These are phyloP conservation scores for Hypoxylon sp. DNA, from an alignment of 2,329 filamentous ascomycete species.

Conservation along the genomic window DNA sequence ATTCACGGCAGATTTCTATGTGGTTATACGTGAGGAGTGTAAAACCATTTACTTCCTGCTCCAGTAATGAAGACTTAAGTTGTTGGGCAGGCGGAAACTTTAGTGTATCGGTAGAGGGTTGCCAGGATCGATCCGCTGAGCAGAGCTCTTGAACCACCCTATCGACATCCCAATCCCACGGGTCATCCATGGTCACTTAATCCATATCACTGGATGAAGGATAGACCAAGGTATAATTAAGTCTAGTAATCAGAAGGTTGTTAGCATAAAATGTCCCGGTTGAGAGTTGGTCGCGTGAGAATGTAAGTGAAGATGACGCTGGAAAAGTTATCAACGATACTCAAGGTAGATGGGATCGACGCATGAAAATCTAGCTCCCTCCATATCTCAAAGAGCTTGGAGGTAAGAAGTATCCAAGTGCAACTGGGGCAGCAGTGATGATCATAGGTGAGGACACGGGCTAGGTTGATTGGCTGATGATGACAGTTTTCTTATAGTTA, in stretches of 20 bases:
- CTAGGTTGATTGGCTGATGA: background rate
- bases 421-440: background rate
- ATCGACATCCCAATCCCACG: conserved; percentile 80
- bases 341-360: background rate
- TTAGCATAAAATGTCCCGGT: background rate
- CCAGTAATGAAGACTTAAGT: conserved; percentile 70
- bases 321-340: background rate
- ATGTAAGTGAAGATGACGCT: background rate
- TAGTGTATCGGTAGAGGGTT: conserved; percentile 52
- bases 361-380: background rate
- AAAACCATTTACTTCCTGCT: conserved; percentile 76
- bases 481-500: background rate
- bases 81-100: conserved; percentile 65
- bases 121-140: conserved; percentile 65
- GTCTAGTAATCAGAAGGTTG: background rate
- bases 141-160: conserved; percentile 78
- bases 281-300: background rate
- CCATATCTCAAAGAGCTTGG: background rate
- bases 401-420: background rate
- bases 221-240: background rate
- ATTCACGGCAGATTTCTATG: conserved; percentile 65
- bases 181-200: conserved; percentile 66
- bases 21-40: conserved; percentile 72
- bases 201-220: conserved; percentile 20
- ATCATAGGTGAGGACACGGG: background rate